Conservation (phyloP, 2,329 filamentous ascomycete genomes). For the Blumeria graminis region DNA sequence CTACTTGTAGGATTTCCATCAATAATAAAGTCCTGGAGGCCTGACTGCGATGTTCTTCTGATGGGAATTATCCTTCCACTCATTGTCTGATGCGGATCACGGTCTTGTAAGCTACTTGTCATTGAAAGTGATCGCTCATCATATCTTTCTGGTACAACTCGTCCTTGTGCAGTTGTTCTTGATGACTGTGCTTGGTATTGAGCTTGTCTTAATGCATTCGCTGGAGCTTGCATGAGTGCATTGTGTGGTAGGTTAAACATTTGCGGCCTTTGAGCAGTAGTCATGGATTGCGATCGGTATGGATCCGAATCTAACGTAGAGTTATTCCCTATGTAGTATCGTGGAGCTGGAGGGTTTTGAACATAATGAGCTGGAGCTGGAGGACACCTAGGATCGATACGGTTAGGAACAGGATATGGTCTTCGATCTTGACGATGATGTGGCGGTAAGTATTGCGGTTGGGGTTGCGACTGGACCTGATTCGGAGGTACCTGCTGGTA, state of each 20-base stretch:
- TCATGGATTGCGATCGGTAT: slow-evolving; percentile 84
- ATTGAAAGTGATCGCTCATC: slow-evolving; percentile 93
- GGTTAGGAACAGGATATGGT: slow-evolving; percentile 44
- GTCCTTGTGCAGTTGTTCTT: slow-evolving; percentile 71
- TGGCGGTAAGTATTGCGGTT: slow-evolving; percentile 33
- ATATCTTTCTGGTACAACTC: slow-evolving; percentile 72
- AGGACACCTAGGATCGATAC: slow-evolving; percentile 15
- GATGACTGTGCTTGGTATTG: slow-evolving; percentile 43
- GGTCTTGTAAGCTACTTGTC: slow-evolving; percentile 57
- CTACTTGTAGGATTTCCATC: slow-evolving; percentile 11
- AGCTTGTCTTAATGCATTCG: slow-evolving; percentile 55
- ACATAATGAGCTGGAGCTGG: slow-evolving; percentile 21
- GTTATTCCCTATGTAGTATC: slow-evolving; percentile 32
- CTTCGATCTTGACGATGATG: slow-evolving; percentile 37
- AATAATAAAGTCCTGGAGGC: slow-evolving; percentile 10
- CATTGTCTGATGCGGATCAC: slow-evolving; percentile 72
- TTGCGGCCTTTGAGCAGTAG: slow-evolving; percentile 46
- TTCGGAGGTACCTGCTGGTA: slow-evolving; percentile 17
- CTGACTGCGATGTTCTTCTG: slow-evolving; percentile 23
- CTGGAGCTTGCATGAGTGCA: slow-evolving; percentile 40
- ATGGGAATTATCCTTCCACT: slow-evolving; percentile 79
- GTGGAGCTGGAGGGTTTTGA: slow-evolving; percentile 25
- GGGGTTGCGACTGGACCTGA: slow-evolving; percentile 20
- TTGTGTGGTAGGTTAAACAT: slow-evolving; percentile 41
- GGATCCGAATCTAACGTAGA: slow-evolving; percentile 64